A percentile compares a stretch with the other conserved stretches of the same genome.
phyloP scores from a whole-genome alignment of 2,329 filamentous ascomycete species.

The Macrophomina phaseolina region DNA sequence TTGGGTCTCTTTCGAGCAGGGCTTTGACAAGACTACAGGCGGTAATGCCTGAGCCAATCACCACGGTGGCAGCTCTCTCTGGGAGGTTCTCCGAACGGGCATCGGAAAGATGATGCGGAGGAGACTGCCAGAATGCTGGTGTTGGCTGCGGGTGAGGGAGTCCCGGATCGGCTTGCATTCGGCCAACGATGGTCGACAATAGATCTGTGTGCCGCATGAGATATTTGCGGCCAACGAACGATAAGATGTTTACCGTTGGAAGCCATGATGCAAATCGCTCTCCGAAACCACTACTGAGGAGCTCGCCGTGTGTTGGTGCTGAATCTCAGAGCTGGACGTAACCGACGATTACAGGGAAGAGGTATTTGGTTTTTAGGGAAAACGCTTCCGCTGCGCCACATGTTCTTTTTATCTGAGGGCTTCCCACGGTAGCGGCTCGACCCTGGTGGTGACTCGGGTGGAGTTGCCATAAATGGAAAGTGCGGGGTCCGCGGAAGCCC shows the following conservation, averaged over 20 bases:
- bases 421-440: too few relatives aligned
- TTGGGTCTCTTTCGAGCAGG: conserved; percentile 34
- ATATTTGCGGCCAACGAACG: background rate
- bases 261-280: background rate
- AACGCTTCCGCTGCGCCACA: too few relatives aligned
- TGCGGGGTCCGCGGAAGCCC: background rate
- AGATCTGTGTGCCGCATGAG: background rate
- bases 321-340: too few relatives aligned
- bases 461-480: background rate
- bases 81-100: background rate
- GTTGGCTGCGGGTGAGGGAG: conserved; percentile 6
- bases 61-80: background rate
- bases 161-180: background rate
- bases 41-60: conserved; percentile 56
- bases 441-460: background rate
- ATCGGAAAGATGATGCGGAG: background rate
- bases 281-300: background rate
- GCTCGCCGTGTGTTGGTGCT: too few relatives aligned
- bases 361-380: too few relatives aligned
- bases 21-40: conserved; percentile 50
- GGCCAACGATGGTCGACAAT: background rate
- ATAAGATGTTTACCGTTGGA: background rate
- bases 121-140: background rate
- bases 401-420: too few relatives aligned
- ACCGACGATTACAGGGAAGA: too few relatives aligned